phyloP scores from a whole-genome alignment of 2,329 filamentous ascomycete species.

The Penicillium frequentans region DNA sequence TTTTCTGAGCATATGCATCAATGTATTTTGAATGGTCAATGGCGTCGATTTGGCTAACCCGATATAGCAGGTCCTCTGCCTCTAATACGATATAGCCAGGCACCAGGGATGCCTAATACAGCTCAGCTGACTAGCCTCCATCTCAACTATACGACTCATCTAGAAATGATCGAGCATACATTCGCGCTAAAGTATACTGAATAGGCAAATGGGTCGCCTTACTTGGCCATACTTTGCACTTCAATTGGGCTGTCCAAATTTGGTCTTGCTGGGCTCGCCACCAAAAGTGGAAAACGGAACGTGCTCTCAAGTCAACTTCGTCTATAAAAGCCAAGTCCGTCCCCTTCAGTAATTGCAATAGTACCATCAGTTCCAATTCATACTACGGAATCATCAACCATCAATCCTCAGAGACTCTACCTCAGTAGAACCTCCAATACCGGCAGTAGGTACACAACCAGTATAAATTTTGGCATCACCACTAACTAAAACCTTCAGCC shows the following conservation, averaged over 20 bases:
- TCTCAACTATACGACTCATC: not conserved
- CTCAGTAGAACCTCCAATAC: not conserved
- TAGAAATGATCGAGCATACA: not conserved
- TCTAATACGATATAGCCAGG: not conserved
- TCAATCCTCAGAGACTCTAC: not conserved
- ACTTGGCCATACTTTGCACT: not conserved
- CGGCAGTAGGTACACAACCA: not conserved
- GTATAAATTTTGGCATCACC: no score
- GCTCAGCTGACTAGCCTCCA: not conserved
- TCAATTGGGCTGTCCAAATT: not conserved
- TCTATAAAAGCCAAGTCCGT: not conserved
- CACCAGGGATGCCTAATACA: not conserved
- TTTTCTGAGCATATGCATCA: not conserved
- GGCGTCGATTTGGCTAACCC: not conserved
- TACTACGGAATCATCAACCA: not conserved
- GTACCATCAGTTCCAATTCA: not conserved
- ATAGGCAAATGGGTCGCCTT: not conserved
- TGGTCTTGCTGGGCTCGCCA: not conserved
- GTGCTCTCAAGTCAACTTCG: not conserved
- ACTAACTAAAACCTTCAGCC: not conserved
- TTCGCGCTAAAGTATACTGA: not conserved
- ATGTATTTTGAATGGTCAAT: not conserved
- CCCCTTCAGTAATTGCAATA: not conserved
- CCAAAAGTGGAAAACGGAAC: not conserved
- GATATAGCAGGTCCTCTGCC: not conserved